Evolutionary conservation across 768 basidiomycete genomes (phyloP), one percentile per base, ranked within the genome.

Genomic region (Mrakia gelida): DNA sequence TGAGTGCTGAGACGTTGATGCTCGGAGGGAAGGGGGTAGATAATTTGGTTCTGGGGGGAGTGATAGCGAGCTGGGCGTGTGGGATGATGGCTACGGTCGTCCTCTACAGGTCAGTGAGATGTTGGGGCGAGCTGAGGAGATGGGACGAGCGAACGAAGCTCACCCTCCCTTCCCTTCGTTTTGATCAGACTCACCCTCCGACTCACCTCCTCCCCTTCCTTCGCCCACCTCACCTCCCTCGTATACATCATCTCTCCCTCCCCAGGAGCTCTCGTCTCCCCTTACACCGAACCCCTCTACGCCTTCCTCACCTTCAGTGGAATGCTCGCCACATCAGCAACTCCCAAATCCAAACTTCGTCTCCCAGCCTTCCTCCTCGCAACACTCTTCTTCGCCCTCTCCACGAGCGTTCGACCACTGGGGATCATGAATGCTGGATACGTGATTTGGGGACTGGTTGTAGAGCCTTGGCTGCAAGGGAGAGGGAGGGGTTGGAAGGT

Each of bases 251-350:
- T 98, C 8, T 89, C 93, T 0, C 92, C 91, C 74, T 93, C 94
- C 65, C 95, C 95, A 2, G 88, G 88, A 0, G 90, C 92, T 0
- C 84, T 89, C 34, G 87, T 91, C 67, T 90, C 91, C 0, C 88
- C 92, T 0, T 96, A 92, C 83, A 89, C 86, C 71, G 96, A 98
- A 81, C 92, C 95, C 0, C 91, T 94, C 83, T 95, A 92, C 84
- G 91, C 95, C 0, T 88, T 89, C 78, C 84, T 92, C 34, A 92
- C 93, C 0, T 96, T 95, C 82, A 86, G 84, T 81, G 93, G 92
- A 87, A 82, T 79, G 85, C 79, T 80, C 18, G 68, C 80, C 80
- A n/a, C 43, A 16, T 15, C 49, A 16, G 13, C 49, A 16, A 82
- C 16, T 61, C 28, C 45, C 13, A 30, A 38, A 1, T 52, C 49